Evolutionary conservation across 2,329 filamentous ascomycete species (phyloP).

Genomic region (Verticillium zaregamsianum): DNA sequence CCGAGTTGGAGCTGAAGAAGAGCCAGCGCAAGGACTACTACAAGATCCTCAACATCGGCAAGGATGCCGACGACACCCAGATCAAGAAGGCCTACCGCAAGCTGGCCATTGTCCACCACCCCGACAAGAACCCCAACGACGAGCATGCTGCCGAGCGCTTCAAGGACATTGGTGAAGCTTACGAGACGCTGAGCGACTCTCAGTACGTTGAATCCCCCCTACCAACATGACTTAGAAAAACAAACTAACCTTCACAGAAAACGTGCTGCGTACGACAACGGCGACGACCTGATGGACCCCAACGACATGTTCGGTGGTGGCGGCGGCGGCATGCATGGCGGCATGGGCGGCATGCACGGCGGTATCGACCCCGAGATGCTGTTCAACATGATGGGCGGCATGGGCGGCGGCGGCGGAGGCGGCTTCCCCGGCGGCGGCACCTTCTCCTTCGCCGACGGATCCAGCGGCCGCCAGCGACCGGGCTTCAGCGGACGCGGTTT

Average conservation of each 20-base stretch:
- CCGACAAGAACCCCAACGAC: constrained; percentile 94
- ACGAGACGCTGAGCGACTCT: constrained; percentile 90
- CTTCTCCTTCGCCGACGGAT: constrained; percentile 50
- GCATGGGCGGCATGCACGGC: constrained; percentile 61
- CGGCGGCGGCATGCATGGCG: constrained; percentile 52
- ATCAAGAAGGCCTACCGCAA: constrained; percentile 98
- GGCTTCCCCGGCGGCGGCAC: constrained; percentile 45
- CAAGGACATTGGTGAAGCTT: constrained; percentile 97
- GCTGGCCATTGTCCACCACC: constrained; percentile 89
- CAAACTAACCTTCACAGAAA: constrained; percentile 56
- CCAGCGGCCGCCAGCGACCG: constrained; percentile 27
- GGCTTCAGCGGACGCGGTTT: constrained; percentile 26
- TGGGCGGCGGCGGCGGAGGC: constrained; percentile 51
- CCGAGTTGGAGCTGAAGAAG: constrained; percentile 96
- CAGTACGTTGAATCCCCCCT: constrained; percentile 58
- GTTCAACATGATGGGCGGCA: constrained; percentile 78
- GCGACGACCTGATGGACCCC: constrained; percentile 85
- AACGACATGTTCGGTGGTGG: constrained; percentile 75
- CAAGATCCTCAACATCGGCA: constrained; percentile 87
- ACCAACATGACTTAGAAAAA: neutral
- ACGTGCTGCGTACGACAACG: constrained; percentile 84
- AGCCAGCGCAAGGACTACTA: constrained; percentile 97
- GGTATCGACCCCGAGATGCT: constrained; percentile 74
- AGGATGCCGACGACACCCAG: constrained; percentile 76
- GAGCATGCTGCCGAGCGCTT: constrained; percentile 82